phyloP scores from a whole-genome alignment of 2,329 filamentous ascomycete species.

The Elsinoe perseae region DNA sequence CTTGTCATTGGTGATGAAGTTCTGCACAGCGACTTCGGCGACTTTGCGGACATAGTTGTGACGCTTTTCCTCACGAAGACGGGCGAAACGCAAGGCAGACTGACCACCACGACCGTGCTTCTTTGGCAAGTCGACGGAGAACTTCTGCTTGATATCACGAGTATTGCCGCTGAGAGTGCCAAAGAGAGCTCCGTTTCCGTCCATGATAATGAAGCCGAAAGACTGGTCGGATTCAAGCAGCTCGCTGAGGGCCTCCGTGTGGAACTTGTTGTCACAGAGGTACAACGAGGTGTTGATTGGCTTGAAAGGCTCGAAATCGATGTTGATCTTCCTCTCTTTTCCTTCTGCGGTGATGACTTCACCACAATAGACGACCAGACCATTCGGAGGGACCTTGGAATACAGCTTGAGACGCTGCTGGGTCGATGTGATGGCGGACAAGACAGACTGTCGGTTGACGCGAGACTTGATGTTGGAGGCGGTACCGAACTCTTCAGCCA shows the following conservation, averaged over 20 bases:
- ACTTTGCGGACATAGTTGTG: conserved; percentile 99
- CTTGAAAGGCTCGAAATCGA: conserved; percentile 99
- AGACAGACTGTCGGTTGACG: conserved; percentile 94
- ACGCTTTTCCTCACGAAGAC: conserved; percentile 98
- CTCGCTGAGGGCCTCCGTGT: conserved; percentile 94
- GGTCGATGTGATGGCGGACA: conserved; percentile 97
- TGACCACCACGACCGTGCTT: conserved; percentile 99
- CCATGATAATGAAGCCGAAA: conserved; percentile 99
- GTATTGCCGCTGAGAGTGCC: conserved; percentile 97
- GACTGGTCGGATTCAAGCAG: conserved; percentile 97
- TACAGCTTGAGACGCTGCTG: conserved; percentile 99
- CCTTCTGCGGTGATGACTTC: conserved; percentile 99
- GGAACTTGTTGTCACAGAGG: conserved; percentile 99
- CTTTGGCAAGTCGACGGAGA: conserved; percentile 97
- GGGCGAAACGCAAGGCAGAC: conserved; percentile 96
- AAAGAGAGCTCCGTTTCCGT: conserved; percentile 95
- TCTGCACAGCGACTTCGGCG: conserved; percentile 93
- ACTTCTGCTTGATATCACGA: conserved; percentile 93
- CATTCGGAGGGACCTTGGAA: conserved; percentile 97
- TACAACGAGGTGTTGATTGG: conserved; percentile 99
- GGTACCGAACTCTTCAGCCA: conserved; percentile 85
- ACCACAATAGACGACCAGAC: conserved; percentile 96
- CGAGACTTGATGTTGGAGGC: conserved; percentile 99
- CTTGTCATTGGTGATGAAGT: conserved; percentile 98
- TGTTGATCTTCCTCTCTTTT: conserved; percentile 99